phyloP scores from a whole-genome alignment of 495 filamentous ascomycete species.

The Parathielavia hyrcaniae region DNA sequence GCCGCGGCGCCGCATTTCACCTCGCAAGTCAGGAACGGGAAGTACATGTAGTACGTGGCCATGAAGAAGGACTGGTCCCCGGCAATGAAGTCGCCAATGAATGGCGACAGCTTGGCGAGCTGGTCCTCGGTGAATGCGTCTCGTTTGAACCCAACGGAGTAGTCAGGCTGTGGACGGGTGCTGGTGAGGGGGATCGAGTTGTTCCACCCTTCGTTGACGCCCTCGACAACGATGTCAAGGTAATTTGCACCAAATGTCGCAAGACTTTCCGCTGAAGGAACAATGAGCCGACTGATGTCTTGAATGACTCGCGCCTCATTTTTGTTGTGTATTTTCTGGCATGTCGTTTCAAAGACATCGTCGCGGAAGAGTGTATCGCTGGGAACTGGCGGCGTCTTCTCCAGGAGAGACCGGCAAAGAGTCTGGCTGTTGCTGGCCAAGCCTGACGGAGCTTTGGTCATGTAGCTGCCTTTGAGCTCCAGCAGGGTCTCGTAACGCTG shows the following conservation, averaged over 20 bases:
- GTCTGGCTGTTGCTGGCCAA: neutral
- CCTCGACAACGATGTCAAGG: slow-evolving; percentile 21
- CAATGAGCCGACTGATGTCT: slow-evolving; percentile 17
- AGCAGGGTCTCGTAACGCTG: neutral
- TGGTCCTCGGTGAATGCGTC: neutral
- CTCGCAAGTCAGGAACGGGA: neutral
- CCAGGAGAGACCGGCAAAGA: neutral
- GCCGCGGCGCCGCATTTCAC: neutral
- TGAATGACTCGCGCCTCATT: slow-evolving; percentile 3
- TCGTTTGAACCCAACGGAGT: neutral
- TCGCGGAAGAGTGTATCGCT: neutral
- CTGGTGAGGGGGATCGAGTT: neutral
- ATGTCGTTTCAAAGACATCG: neutral
- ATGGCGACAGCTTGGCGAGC: neutral
- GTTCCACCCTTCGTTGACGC: neutral
- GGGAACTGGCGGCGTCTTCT: neutral
- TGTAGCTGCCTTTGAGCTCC: neutral
- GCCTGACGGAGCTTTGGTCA: neutral
- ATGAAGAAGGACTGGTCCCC: neutral
- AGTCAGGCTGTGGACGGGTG: neutral
- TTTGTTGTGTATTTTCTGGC: neutral
- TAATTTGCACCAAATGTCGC: neutral
- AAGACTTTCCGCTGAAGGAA: slow-evolving; percentile 15
- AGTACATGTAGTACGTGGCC: neutral
- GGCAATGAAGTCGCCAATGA: neutral